These are phyloP conservation scores for Globisporangium parvum DNA, from an alignment of 352 stramenopile genomes.

Conservation along the genomic window DNA sequence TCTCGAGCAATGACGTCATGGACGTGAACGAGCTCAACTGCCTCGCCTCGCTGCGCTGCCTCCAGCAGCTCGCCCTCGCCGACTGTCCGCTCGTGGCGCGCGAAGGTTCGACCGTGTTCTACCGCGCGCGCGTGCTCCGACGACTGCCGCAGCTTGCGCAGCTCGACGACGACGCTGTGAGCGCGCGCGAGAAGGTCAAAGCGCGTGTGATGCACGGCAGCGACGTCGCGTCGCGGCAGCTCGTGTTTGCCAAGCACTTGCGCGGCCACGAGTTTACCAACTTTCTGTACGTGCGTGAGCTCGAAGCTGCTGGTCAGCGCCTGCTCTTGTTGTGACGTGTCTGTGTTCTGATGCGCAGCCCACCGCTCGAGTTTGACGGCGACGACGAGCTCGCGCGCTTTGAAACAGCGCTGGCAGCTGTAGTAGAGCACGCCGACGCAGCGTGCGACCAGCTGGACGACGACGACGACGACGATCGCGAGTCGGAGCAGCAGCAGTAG, in stretches of 20 bases:
- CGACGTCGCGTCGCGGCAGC: constrained; percentile 47
- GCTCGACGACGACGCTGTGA: constrained; percentile 48
- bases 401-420: too few relatives aligned
- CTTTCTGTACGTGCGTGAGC: constrained; percentile 43
- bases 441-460: too few relatives aligned
- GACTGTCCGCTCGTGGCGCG: constrained; percentile 35
- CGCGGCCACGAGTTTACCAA: constrained; percentile 53
- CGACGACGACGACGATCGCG: too few relatives aligned
- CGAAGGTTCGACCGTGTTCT: constrained; percentile 33
- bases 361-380: constrained; percentile 46
- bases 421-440: too few relatives aligned
- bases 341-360: constrained; percentile 19
- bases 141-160: constrained; percentile 48
- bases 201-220: constrained; percentile 67
- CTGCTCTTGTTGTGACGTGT: too few relatives aligned
- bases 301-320: background rate
- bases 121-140: constrained; percentile 53
- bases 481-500: too few relatives aligned
- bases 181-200: constrained; percentile 71
- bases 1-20: constrained; percentile 38
- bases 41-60: constrained; percentile 33
- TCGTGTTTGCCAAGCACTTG: constrained; percentile 50
- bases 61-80: constrained; percentile 37
- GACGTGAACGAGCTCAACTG: constrained; percentile 63
- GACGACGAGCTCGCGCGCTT: constrained; percentile 22